phyloP scores from a whole-genome alignment of 2,329 filamentous ascomycete genomes.

The Cladophialophora exuberans region DNA sequence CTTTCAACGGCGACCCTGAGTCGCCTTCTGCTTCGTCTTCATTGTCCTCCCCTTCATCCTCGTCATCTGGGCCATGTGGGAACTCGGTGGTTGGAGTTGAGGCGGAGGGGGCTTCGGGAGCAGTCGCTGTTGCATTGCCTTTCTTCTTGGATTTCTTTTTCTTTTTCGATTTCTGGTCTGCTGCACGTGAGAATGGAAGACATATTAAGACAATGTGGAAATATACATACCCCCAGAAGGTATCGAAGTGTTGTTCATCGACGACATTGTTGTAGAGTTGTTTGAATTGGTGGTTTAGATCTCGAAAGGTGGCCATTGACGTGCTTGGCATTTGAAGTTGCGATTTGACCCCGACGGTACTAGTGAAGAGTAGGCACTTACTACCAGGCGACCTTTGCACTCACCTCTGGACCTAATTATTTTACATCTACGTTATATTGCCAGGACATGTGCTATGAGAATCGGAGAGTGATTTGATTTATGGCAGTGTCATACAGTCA shows the following conservation, averaged over 20 bases:
- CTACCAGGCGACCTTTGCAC: too few species aligned
- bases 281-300: neutral
- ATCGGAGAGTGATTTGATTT: too few species aligned
- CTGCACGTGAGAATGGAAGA: conserved; percentile 2
- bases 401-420: too few species aligned
- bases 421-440: too few species aligned
- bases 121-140: conserved; percentile 14
- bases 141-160: conserved; percentile 34
- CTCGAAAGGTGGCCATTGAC: conserved; percentile 20
- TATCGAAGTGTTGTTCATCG: conserved; percentile 25
- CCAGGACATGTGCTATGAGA: too few species aligned
- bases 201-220: too few species aligned
- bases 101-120: conserved; percentile 13
- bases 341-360: conserved; percentile 1
- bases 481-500: too few species aligned
- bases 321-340: conserved; percentile 9
- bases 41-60: conserved; percentile 27
- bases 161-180: conserved; percentile 33
- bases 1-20: neutral
- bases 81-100: conserved; percentile 10
- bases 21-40: conserved; percentile 22
- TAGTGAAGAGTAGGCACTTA: neutral
- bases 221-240: conserved; percentile 20
- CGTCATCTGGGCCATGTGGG: conserved; percentile 12
- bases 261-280: conserved; percentile 15